Evolutionary conservation across 2,329 filamentous ascomycete genomes (phyloP).

Genomic region (Drechslera avenae): DNA sequence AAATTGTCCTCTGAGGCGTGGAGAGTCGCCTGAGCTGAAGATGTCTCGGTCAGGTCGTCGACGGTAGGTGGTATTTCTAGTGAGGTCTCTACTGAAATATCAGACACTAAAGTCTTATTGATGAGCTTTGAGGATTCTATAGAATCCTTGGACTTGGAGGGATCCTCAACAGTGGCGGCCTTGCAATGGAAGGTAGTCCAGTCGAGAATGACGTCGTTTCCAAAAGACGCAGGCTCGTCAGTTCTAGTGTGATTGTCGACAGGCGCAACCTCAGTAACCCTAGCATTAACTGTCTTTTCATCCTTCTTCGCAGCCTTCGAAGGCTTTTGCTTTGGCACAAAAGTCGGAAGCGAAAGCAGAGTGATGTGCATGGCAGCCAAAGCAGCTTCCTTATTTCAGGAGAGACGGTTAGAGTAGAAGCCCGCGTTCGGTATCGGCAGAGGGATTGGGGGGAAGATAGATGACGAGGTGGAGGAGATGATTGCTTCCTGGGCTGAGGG

Average conservation of each 20-base stretch:
- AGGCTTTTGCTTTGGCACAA: background rate
- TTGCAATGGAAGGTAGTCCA: background rate
- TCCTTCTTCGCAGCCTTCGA: background rate
- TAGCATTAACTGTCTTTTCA: background rate
- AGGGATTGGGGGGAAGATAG: no score
- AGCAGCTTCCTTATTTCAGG: background rate
- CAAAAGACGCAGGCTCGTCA: background rate
- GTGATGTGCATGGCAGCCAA: background rate
- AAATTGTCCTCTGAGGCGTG: no score
- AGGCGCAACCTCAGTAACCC: background rate
- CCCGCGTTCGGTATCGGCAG: no score
- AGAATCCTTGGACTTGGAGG: no score
- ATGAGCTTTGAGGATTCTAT: no score
- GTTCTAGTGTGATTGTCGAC: background rate
- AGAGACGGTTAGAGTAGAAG: constrained; percentile 1
- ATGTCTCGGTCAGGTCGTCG: no score
- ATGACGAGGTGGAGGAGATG: no score
- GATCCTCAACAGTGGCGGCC: background rate
- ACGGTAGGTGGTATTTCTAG: no score
- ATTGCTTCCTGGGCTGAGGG: no score
- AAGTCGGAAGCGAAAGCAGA: background rate
- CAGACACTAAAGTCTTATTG: background rate
- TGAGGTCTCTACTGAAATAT: no score
- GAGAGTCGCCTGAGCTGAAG: no score
- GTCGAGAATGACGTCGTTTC: background rate